Conservation (phyloP, 2,329 filamentous ascomycete genomes). For the Colletotrichum higginsianum region DNA sequence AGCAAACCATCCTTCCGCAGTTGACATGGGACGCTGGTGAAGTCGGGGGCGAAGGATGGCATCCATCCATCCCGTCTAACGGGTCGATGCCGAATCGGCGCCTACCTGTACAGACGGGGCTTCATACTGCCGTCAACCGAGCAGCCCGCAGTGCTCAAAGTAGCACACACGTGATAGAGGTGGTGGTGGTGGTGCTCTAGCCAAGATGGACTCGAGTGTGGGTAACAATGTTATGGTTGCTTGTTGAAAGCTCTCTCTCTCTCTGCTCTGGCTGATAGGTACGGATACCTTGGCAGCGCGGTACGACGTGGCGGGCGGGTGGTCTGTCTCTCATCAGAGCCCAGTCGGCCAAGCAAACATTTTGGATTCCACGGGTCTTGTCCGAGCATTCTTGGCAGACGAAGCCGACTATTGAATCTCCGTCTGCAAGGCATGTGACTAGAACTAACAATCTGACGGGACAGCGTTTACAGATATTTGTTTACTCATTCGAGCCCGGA, state of each 20-base stretch:
- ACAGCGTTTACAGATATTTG: not conserved
- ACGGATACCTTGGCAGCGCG: too few species aligned
- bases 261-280: not conserved
- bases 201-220: not conserved
- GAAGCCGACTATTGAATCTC: too few species aligned
- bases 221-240: not conserved
- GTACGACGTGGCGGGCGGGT: too few species aligned
- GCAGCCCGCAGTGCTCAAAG: not conserved
- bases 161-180: constrained; percentile 5
- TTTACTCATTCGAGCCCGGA: too few species aligned
- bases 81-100: constrained; percentile 29
- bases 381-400: too few species aligned
- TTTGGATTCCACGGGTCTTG: too few species aligned
- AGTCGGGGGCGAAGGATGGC: constrained; percentile 12
- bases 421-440: not conserved
- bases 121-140: not conserved
- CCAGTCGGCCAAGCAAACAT: too few species aligned
- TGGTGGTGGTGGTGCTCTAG: not conserved
- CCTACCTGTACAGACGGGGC: not conserved
- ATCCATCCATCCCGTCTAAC: constrained; percentile 18
- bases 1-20: not conserved
- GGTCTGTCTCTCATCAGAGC: too few species aligned
- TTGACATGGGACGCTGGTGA: too few species aligned
- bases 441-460: not conserved
- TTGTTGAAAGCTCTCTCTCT: not conserved